Percentiles rank a stretch among this genome's conserved stretches.
phyloP scores from a whole-genome alignment of 2,329 filamentous ascomycete species.

The Zymoseptoria brevis region DNA sequence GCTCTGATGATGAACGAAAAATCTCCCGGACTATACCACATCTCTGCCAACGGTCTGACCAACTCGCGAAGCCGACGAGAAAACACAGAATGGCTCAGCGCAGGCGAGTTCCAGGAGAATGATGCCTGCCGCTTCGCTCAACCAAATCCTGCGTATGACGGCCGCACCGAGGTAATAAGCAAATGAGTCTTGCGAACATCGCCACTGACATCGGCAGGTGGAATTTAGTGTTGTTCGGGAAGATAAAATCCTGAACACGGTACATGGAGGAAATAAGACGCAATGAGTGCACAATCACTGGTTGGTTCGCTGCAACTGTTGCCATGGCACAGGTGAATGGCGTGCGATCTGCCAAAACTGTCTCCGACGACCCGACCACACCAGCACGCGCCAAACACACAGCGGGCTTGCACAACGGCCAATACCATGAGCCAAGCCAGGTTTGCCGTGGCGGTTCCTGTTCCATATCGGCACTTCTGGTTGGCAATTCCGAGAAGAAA shows the following conservation, averaged over 20 bases:
- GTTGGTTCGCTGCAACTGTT: neutral
- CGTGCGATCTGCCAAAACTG: neutral
- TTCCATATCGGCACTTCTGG: neutral
- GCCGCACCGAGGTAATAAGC: too few species aligned
- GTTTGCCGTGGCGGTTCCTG: neutral
- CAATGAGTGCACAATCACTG: neutral
- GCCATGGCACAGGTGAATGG: neutral
- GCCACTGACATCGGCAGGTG: too few species aligned
- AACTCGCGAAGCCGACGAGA: too few species aligned
- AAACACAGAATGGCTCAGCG: too few species aligned
- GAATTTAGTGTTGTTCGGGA: neutral
- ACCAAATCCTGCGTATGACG: too few species aligned
- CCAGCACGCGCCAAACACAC: neutral
- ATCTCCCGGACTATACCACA: neutral
- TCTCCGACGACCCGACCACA: neutral
- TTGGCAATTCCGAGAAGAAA: neutral
- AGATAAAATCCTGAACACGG: neutral
- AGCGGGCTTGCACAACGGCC: neutral
- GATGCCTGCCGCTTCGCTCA: too few species aligned
- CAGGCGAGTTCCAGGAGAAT: too few species aligned
- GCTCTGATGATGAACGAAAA: neutral
- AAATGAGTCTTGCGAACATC: too few species aligned
- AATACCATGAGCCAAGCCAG: neutral
- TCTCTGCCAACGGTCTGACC: neutral
- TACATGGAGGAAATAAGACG: neutral